Evolutionary conservation across 1,139 yeast genomes (phyloP), one percentile per base, ranked within the genome.

Genomic region (Hyphopichia pseudoburtonii): DNA sequence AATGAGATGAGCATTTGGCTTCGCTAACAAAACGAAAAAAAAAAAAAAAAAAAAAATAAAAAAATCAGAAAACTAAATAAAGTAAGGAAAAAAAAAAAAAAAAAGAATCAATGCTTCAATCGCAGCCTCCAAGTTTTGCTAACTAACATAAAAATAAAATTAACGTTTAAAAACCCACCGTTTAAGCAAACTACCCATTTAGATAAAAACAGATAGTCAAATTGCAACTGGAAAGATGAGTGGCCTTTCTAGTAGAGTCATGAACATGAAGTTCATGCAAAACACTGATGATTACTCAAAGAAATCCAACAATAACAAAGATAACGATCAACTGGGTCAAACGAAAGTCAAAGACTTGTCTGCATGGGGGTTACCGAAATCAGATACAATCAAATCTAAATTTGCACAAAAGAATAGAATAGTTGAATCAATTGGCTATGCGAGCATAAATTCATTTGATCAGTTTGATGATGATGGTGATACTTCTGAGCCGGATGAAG

Each of bases 211-310:
- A n/a, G n/a, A n/a, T n/a, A n/a, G n/a, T n/a, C n/a, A n/a, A n/a
- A n/a, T n/a, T n/a, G n/a, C n/a, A n/a, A n/a, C n/a, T n/a, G n/a
- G n/a, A n/a, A n/a, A n/a, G n/a, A 73, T 72, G 66, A 62, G 75
- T 46, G 62, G 66, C 26, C 67, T 82, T 48, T 81, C 88, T n/a
- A 72, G 74, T 47, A 69, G 84, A 49, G 82, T 83, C 50, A 64
- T 79, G 76, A 81, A 79, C 71, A 83, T 83, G 90, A 83, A 83
- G 72, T 71, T 71, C 74, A 71, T 71, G 77, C 66, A 62, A 41
- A 61, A 56, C 34, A 55, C 64, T 3, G 60, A 50, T n/a, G 48
- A 43, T 25, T 32, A 38, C 26, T 39, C 52, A 35, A 63, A 59
- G 38, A 62, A 59, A 37, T 64, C 56, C 30, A 54, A 60, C 31